Conservation (phyloP, 148 eudicot species). For the Rhododendron vialii region DNA sequence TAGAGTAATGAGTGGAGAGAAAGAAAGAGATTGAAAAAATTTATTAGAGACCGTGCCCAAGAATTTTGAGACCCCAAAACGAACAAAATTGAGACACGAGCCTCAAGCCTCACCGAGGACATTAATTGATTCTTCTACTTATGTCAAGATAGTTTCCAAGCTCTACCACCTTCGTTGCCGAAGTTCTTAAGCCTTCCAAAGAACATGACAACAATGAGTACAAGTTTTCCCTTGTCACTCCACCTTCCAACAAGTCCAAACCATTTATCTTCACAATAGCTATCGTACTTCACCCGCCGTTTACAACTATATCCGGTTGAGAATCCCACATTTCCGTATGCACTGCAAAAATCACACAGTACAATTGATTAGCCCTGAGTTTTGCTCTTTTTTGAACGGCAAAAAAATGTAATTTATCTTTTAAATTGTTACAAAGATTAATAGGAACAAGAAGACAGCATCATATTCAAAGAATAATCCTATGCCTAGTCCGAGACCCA, state of each 20-base stretch:
- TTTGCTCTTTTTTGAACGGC: too few species aligned
- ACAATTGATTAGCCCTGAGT: too few species aligned
- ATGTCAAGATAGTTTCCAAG: neutral
- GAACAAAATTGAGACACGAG: neutral
- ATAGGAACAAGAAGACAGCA: too few species aligned
- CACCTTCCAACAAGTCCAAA: conserved; percentile 65
- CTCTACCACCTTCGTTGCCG: conserved; percentile 43
- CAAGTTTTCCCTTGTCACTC: conserved; percentile 52
- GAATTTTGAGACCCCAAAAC: too few species aligned
- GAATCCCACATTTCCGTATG: conserved; percentile 80
- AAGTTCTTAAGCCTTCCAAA: conserved; percentile 75
- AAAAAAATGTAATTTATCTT: too few species aligned
- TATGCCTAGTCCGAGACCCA: too few species aligned
- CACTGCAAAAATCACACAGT: conserved; percentile 31
- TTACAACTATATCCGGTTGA: conserved; percentile 65
- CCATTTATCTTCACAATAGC: conserved; percentile 35
- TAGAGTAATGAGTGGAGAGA: too few species aligned
- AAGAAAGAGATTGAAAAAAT: too few species aligned
- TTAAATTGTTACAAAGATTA: too few species aligned
- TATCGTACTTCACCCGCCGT: conserved; percentile 31
- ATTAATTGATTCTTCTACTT: neutral
- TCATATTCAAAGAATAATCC: too few species aligned
- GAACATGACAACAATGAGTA: conserved; percentile 62
- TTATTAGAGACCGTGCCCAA: too few species aligned
- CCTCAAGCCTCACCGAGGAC: neutral